Conservation (phyloP, 2,329 filamentous ascomycete genomes). For the Colletotrichum sp. region DNA sequence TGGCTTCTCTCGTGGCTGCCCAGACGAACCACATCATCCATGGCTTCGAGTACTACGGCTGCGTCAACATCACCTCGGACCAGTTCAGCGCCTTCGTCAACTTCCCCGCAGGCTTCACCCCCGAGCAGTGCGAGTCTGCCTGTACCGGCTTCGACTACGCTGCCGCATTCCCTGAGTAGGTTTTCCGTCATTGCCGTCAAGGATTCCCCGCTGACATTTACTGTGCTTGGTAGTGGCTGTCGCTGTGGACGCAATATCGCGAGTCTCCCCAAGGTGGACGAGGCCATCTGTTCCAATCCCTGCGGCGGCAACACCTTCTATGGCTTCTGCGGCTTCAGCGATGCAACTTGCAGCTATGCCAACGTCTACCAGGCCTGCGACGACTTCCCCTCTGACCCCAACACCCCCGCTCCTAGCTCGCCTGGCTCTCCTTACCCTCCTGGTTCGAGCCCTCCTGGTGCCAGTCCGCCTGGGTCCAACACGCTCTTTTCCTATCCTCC, state of each 20-base stretch:
- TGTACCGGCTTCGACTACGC: conserved; percentile 10
- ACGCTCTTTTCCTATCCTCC: neutral
- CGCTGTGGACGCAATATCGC: conserved; percentile 12
- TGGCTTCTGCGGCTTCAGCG: conserved; percentile 3
- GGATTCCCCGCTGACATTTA: neutral
- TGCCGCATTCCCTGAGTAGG: conserved; percentile 13
- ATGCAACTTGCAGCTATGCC: neutral
- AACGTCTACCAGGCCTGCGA: conserved; percentile 11
- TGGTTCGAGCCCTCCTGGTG: neutral
- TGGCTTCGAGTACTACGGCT: conserved; percentile 18
- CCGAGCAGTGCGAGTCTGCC: conserved; percentile 17
- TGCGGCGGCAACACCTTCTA: neutral
- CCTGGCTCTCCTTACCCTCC: neutral
- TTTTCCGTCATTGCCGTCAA: no score
- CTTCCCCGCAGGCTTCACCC: conserved; percentile 5
- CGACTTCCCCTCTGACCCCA: neutral
- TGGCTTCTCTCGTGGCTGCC: neutral
- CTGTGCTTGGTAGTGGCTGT: neutral
- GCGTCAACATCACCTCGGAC: conserved; percentile 4
- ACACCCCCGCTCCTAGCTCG: neutral
- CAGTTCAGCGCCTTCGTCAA: conserved; percentile 3
- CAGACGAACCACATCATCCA: conserved; percentile 1
- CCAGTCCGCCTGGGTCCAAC: neutral
- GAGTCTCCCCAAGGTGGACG: neutral
- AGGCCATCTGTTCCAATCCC: conserved; percentile 4